Evolutionary conservation across 2,329 filamentous ascomycete species (phyloP).

Genomic region (Exophiala sp.): DNA sequence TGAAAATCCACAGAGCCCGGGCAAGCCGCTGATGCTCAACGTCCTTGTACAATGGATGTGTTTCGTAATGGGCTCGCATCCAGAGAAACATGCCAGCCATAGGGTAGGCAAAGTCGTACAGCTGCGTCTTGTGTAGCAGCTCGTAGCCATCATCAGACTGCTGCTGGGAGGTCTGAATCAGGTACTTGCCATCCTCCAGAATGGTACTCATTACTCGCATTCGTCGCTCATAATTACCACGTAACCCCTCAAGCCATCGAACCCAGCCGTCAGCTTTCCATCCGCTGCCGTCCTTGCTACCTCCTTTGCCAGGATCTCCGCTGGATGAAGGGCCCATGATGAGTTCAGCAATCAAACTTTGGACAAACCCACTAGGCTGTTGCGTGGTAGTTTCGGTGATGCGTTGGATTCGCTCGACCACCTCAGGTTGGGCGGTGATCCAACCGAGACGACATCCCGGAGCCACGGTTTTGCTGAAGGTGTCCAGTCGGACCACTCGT

Average conservation of each 20-base stretch:
- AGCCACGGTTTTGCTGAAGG: slow-evolving; percentile 87
- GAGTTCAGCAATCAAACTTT: slow-evolving; percentile 70
- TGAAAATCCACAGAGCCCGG: slow-evolving; percentile 63
- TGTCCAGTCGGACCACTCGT: slow-evolving; percentile 82
- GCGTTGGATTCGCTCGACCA: slow-evolving; percentile 67
- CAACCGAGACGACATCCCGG: slow-evolving; percentile 86
- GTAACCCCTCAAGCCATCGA: slow-evolving; percentile 79
- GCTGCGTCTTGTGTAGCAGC: slow-evolving; percentile 64
- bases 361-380: slow-evolving; percentile 83
- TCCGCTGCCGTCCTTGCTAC: slow-evolving; percentile 49
- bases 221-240: slow-evolving; percentile 75
- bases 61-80: slow-evolving; percentile 57
- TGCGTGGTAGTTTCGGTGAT: slow-evolving; percentile 74
- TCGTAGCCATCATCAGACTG: slow-evolving; percentile 57
- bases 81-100: slow-evolving; percentile 90
- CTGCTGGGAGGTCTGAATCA: slow-evolving; percentile 31
- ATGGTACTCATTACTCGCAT: slow-evolving; percentile 73
- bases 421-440: slow-evolving; percentile 74
- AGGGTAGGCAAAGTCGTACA: slow-evolving; percentile 74
- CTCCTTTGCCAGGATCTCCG: slow-evolving; percentile 48
- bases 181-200: slow-evolving; percentile 62
- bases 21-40: slow-evolving; percentile 54
- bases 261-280: slow-evolving; percentile 87
- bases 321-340: slow-evolving; percentile 57
- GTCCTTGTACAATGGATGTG: slow-evolving; percentile 58